Evolutionary conservation across 2,329 filamentous ascomycete genomes (phyloP), one percentile per base, ranked within the genome.

Genomic region (Ceratocystis cacaofunesta): DNA sequence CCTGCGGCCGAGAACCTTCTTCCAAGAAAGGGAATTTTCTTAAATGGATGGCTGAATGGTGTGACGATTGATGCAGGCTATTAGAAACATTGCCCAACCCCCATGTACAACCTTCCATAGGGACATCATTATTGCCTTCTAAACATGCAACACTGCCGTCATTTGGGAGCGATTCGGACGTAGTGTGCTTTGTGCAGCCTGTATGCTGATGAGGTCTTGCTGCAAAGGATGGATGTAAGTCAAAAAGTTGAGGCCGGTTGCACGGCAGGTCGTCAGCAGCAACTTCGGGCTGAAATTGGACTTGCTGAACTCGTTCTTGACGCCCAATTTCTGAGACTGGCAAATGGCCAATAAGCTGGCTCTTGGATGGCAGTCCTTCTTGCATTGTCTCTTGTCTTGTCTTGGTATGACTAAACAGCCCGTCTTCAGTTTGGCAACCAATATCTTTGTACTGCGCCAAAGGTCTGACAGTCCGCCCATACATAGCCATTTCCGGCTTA

Each of bases 401-500:
- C 25, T 32, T 30, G 22, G 22, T n/a, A 22, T 57, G 52, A 57
- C 44, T 28, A 5, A 62, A 36, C 17, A 63, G 15, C 12, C 22
- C 2, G 30, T 63, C 50, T 7, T 66, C 65, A 10, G 68, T 46
- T 61, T 66, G 61, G 28, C 66, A 66, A n/a, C 41, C 63, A 22
- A 44, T 52, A 52, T 68, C 64, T 22, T 52, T 61, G 44, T 67
- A 68, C 57, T 22, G 57, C 8, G 50, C 41, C 7, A 46, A 28
- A n/a, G 62, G 60, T 4, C 8, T 22, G 7, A 61, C 30, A 15
- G 57, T 25, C 22, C 12, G 25, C 10, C 19, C 30, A 28, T 2
- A n/a, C 12, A 12, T 30, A 2, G 22, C 28, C 28, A 30, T 3
- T 32, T 57, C 52, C n/a, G 52, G 52, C 22, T 5, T 6, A n/a